phyloP scores from a whole-genome alignment of 2,329 filamentous ascomycete species.

The Lecanicillium sp. region DNA sequence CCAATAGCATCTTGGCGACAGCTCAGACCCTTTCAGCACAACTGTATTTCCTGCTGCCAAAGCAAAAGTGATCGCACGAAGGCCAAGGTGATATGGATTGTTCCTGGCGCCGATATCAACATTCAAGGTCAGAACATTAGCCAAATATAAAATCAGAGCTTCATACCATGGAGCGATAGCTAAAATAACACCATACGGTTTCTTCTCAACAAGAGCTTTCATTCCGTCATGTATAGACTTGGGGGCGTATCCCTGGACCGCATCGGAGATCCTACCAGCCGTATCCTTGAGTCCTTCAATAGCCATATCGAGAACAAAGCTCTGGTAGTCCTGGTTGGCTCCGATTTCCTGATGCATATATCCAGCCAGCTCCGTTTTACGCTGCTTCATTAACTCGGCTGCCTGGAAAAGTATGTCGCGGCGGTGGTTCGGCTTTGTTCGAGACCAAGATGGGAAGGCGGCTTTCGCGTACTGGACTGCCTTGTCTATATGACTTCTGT shows the following conservation, averaged over 20 bases:
- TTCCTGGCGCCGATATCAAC: too few species aligned
- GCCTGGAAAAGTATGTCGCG: conserved; percentile 58
- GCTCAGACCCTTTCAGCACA: conserved; percentile 29
- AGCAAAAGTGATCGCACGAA: conserved; percentile 16
- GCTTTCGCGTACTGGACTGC: conserved; percentile 44
- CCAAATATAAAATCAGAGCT: conserved; percentile 35
- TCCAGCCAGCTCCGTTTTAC: conserved; percentile 46
- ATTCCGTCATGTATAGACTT: conserved; percentile 37
- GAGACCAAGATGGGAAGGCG: conserved; percentile 59
- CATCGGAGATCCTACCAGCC: conserved; percentile 31
- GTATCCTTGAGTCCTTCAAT: conserved; percentile 32
- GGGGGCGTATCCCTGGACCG: conserved; percentile 27
- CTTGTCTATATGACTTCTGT: too few species aligned
- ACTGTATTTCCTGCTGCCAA: conserved; percentile 22
- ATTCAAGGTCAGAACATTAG: background rate
- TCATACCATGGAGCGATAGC: conserved; percentile 62
- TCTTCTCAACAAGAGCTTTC: conserved; percentile 55
- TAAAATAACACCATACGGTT: conserved; percentile 66
- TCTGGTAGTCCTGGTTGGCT: conserved; percentile 20
- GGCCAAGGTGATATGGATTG: conserved; percentile 19
- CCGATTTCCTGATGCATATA: conserved; percentile 44
- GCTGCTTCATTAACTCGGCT: conserved; percentile 49
- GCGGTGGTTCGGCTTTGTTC: conserved; percentile 48
- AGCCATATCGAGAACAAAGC: conserved; percentile 30
- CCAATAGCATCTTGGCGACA: conserved; percentile 26